These are phyloP conservation scores for Bipolaris gigantea DNA, from an alignment of 2,329 filamentous ascomycete species.

Conservation along the genomic window DNA sequence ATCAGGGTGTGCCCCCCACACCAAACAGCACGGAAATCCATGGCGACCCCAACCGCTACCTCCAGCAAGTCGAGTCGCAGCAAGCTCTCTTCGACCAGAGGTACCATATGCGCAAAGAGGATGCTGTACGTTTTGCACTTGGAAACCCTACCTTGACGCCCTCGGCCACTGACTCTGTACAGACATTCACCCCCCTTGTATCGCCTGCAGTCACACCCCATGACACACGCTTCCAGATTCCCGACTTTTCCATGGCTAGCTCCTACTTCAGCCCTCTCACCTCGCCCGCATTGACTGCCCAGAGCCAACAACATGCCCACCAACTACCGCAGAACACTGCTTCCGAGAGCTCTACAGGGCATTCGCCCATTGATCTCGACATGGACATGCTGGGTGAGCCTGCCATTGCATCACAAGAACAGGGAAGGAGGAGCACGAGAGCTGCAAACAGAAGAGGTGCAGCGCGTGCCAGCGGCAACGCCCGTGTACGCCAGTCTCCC, in stretches of 20 bases:
- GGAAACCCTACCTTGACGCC: neutral
- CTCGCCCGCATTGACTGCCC: conserved; percentile 76
- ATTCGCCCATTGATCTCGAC: conserved; percentile 52
- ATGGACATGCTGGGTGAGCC: conserved; percentile 49
- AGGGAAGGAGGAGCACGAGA: conserved; percentile 42
- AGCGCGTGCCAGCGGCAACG: conserved; percentile 52
- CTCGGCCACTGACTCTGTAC: conserved; percentile 49
- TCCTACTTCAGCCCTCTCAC: conserved; percentile 83
- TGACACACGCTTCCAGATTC: conserved; percentile 65
- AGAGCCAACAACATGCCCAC: conserved; percentile 51
- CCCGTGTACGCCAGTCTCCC: conserved; percentile 68
- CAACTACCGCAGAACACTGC: conserved; percentile 49
- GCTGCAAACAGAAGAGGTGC: conserved; percentile 52
- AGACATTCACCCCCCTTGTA: conserved; percentile 78
- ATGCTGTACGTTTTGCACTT: conserved; percentile 59
- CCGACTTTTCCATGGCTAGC: conserved; percentile 64
- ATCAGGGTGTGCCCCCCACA: conserved; percentile 72
- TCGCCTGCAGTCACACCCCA: conserved; percentile 83
- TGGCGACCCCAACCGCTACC: conserved; percentile 58
- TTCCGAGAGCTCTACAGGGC: conserved; percentile 54
- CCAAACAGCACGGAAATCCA: conserved; percentile 80
- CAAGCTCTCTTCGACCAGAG: conserved; percentile 66
- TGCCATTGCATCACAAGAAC: conserved; percentile 45
- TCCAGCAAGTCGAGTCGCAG: conserved; percentile 57
- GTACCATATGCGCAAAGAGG: conserved; percentile 68